These are phyloP conservation scores for Oryza glumipatula DNA, from an alignment of 176 grass and related monocot species.

Conservation along the genomic window DNA sequence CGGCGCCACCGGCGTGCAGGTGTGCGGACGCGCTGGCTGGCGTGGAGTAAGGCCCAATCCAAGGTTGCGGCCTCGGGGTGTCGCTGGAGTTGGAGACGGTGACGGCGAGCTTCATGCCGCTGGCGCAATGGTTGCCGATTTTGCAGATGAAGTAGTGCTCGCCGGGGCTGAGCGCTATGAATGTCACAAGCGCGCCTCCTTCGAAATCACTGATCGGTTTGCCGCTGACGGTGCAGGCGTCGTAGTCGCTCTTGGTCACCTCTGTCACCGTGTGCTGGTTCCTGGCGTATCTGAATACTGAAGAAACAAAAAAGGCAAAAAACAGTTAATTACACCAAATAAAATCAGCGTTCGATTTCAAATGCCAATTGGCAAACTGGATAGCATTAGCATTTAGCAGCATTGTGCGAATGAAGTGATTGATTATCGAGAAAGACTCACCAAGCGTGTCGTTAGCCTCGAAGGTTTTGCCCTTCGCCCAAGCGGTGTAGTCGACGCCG, in stretches of 20 bases:
- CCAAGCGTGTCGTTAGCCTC: slow-evolving; percentile 46
- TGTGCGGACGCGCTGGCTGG: neutral
- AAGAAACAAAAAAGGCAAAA: neutral
- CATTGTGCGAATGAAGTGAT: neutral
- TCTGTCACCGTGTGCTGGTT: neutral
- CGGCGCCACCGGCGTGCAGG: slow-evolving; percentile 5
- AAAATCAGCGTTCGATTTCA: too few relatives aligned
- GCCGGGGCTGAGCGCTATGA: slow-evolving; percentile 47
- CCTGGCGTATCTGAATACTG: neutral
- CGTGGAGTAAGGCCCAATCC: neutral
- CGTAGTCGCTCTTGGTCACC: slow-evolving; percentile 47
- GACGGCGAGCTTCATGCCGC: slow-evolving; percentile 78
- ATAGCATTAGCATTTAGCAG: neutral
- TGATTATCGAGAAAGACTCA: slow-evolving; percentile 6
- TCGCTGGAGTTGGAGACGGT: slow-evolving; percentile 40
- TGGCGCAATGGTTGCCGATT: slow-evolving; percentile 50
- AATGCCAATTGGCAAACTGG: neutral
- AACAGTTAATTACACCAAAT: too few relatives aligned
- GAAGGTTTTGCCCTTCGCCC: slow-evolving; percentile 53
- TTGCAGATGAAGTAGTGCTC: slow-evolving; percentile 78
- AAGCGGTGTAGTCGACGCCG: slow-evolving; percentile 40
- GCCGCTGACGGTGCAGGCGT: slow-evolving; percentile 57
- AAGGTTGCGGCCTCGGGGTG: neutral
- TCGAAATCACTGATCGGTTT: slow-evolving; percentile 12
- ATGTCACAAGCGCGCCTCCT: neutral